phyloP scores from a whole-genome alignment of 345 rosid genomes.

The Camelina sativa region DNA sequence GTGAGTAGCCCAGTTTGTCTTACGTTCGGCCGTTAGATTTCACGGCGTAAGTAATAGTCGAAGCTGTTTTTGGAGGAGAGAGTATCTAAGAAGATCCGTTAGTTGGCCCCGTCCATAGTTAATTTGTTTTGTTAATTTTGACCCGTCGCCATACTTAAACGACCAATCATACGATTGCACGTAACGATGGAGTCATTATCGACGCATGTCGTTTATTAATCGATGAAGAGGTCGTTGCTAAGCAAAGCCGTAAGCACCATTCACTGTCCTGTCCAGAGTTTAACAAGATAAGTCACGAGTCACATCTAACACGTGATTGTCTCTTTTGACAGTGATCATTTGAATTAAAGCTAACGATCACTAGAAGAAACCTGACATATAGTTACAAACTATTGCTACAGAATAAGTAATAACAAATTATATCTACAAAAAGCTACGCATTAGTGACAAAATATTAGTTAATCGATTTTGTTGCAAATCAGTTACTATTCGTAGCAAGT shows the following conservation, averaged over 20 bases:
- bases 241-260: neutral
- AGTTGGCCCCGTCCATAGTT: neutral
- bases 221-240: slow-evolving; percentile 2
- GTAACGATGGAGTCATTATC: neutral
- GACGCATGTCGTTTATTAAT: neutral
- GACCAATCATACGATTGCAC: neutral
- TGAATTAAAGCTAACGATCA: too few species aligned
- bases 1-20: slow-evolving; percentile 10
- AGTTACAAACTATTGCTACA: too few species aligned
- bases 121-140: neutral
- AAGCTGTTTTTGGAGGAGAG: neutral
- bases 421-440: too few species aligned
- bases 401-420: too few species aligned
- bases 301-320: neutral
- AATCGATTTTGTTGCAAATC: too few species aligned
- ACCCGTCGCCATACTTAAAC: neutral
- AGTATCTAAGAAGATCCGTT: neutral
- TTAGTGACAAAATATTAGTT: too few species aligned
- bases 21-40: slow-evolving; percentile 15
- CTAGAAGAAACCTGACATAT: too few species aligned
- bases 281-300: neutral
- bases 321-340: neutral
- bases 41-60: slow-evolving; percentile 16
- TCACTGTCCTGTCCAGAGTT: neutral
- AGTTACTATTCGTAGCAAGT: too few species aligned